A percentile compares a stretch with the other conserved stretches of the same genome.
Evolutionary conservation across 768 basidiomycete species (phyloP).

Genomic region (Kwoniella dejecticola): DNA sequence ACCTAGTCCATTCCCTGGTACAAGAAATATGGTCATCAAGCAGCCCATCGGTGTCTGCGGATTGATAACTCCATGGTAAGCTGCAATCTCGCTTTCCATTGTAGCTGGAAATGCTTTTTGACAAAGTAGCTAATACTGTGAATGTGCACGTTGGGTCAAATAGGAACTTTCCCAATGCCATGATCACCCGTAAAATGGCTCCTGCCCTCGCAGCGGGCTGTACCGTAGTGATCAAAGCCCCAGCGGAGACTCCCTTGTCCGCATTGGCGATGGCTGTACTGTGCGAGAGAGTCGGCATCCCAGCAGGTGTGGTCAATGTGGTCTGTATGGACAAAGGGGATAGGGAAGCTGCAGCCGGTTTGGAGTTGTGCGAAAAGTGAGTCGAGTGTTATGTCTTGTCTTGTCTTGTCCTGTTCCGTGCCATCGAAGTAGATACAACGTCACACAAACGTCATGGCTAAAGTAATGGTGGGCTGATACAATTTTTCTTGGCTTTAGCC

Average conservation of each 20-base stretch:
- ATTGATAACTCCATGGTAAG: conserved; percentile 52
- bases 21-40: conserved; percentile 86
- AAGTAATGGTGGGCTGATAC: neutral
- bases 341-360: conserved; percentile 59
- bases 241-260: conserved; percentile 86
- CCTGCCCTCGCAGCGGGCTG: conserved; percentile 66
- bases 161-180: conserved; percentile 47
- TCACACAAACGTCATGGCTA: too few species aligned
- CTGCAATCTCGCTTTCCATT: conserved; percentile 4
- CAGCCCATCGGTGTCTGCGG: conserved; percentile 67
- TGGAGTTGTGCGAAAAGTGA: conserved; percentile 63
- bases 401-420: too few species aligned
- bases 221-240: conserved; percentile 85
- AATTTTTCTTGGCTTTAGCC: neutral
- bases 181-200: conserved; percentile 43
- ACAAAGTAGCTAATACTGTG: too few species aligned
- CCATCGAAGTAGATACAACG: too few species aligned
- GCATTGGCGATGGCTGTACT: conserved; percentile 71
- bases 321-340: conserved; percentile 22
- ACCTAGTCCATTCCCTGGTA: conserved; percentile 68
- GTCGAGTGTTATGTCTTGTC: conserved; percentile 62
- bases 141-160: neutral
- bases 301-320: conserved; percentile 63
- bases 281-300: conserved; percentile 71
- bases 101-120: too few species aligned